These are phyloP conservation scores for Cercospora canescens DNA, from an alignment of 2,329 filamentous ascomycete species.

Conservation along the genomic window DNA sequence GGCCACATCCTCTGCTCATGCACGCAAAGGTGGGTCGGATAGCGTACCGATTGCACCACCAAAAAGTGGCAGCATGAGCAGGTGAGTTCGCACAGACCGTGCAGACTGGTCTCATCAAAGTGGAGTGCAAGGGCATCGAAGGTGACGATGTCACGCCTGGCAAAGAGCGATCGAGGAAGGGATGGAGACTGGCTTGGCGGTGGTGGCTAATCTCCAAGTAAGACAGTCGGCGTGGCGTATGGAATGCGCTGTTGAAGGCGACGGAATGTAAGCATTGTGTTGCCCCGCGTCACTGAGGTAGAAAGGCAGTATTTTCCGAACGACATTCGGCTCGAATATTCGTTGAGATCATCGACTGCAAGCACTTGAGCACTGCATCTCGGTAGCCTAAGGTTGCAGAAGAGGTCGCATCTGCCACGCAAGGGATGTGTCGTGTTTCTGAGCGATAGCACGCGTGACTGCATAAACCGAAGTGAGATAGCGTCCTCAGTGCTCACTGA, in stretches of 20 bases:
- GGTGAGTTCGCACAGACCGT: conserved; percentile 22
- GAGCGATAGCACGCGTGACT: not conserved
- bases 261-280: conserved; percentile 33
- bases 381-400: conserved; percentile 25
- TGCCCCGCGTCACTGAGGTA: conserved; percentile 15
- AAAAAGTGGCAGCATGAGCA: conserved; percentile 11
- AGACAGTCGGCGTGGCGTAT: conserved; percentile 25
- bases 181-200: conserved; percentile 29
- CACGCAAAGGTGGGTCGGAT: conserved; percentile 30
- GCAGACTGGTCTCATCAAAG: conserved; percentile 28
- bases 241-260: conserved; percentile 29
- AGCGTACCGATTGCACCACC: conserved; percentile 30
- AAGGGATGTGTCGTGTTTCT: conserved; percentile 18
- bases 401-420: conserved; percentile 25
- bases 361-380: conserved; percentile 19
- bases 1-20: conserved; percentile 30
- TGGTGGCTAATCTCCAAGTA: conserved; percentile 30
- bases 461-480: not conserved
- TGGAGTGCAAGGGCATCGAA: conserved; percentile 32
- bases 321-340: conserved; percentile 14
- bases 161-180: conserved; percentile 26
- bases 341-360: conserved; percentile 13
- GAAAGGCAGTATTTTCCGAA: conserved; percentile 11
- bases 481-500: too few species aligned
- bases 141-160: conserved; percentile 27